phyloP scores from a whole-genome alignment of 2,329 filamentous ascomycete species.

The Colletotrichum trifolii region DNA sequence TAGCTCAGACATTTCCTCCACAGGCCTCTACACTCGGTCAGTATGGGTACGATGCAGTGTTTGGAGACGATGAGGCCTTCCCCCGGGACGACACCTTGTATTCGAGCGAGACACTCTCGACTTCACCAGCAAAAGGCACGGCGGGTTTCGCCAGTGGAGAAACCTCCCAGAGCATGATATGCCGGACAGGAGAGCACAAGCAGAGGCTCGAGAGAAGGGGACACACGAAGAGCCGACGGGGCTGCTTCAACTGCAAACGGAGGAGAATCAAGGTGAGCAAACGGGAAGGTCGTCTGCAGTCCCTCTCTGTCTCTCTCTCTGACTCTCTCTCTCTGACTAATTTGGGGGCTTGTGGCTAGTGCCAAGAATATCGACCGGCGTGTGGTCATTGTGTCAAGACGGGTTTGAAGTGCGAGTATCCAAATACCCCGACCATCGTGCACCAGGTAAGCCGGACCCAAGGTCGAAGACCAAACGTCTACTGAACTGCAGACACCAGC shows the following conservation, averaged over 20 bases:
- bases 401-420: conserved; percentile 72
- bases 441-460: conserved; percentile 55
- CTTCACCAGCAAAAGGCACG: conserved; percentile 37
- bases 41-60: conserved; percentile 54
- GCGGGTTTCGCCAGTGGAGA: not conserved
- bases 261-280: conserved; percentile 68
- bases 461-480: not conserved
- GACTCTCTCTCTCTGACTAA: not conserved
- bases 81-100: conserved; percentile 39
- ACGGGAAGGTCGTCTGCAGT: conserved; percentile 9
- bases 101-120: conserved; percentile 42
- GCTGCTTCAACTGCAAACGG: conserved; percentile 76
- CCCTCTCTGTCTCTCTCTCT: not conserved
- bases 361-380: conserved; percentile 72
- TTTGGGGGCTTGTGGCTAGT: conserved; percentile 51
- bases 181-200: conserved; percentile 41
- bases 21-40: conserved; percentile 44
- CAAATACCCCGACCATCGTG: conserved; percentile 59
- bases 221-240: conserved; percentile 73
- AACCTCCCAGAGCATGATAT: not conserved
- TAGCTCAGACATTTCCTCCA: conserved; percentile 39
- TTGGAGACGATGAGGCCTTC: conserved; percentile 42
- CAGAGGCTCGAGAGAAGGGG: conserved; percentile 66
- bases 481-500: conserved; percentile 47
- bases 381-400: conserved; percentile 74